phyloP scores from a whole-genome alignment of 108 stramenopile genomes.

The Cyclostephanos invisitatus region DNA sequence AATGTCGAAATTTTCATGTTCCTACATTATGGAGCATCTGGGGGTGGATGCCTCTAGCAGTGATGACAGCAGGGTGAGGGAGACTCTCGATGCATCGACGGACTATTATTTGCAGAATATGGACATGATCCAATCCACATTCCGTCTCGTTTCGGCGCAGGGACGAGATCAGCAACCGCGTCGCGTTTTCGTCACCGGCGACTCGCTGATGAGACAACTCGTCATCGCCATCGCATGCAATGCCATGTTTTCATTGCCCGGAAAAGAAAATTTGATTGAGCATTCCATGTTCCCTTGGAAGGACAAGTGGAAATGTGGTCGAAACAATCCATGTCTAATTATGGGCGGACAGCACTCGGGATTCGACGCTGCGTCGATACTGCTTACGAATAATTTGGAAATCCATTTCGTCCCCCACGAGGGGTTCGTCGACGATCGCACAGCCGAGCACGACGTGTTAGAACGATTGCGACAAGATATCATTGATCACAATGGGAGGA shows the following conservation, averaged over 20 bases:
- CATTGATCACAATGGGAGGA: constrained; percentile 1
- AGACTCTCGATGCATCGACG: constrained; percentile 9
- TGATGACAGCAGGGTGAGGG: neutral
- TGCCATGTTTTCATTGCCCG: constrained; percentile 4
- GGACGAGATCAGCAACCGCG: neutral
- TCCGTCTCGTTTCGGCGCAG: neutral
- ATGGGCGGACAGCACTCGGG: constrained; percentile 20
- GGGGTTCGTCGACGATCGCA: constrained; percentile 2
- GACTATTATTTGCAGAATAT: constrained; percentile 17
- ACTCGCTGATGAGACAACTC: constrained; percentile 29
- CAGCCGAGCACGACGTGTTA: constrained; percentile 7
- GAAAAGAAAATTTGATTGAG: neutral
- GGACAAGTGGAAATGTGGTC: neutral
- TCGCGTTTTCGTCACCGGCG: constrained; percentile 26
- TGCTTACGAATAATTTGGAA: constrained; percentile 15
- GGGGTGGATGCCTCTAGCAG: neutral
- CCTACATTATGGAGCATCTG: neutral
- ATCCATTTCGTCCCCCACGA: constrained; percentile 28
- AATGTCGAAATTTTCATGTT: constrained; percentile 32
- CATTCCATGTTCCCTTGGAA: constrained; percentile 16
- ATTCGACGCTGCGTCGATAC: constrained; percentile 29
- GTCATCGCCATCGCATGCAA: constrained; percentile 36
- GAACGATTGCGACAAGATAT: constrained; percentile 12
- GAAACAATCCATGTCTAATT: neutral
- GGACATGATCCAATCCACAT: neutral